A percentile compares a stretch with the other conserved stretches of the same genome.
phyloP scores from a whole-genome alignment of 441 rosid species.

The Eutrema salsugineum region DNA sequence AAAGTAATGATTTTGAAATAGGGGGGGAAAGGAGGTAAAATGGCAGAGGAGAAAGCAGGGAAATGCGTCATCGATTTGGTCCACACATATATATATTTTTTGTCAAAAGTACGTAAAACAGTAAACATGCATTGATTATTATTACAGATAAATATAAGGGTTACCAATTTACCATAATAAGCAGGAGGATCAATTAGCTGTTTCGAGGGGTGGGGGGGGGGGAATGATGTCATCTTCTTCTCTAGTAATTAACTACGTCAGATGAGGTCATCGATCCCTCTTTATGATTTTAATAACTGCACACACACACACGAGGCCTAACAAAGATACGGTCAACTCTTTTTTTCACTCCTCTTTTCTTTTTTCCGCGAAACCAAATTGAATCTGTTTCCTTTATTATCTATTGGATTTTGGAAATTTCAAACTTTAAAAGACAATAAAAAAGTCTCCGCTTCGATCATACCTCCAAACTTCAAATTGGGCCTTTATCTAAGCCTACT shows the following conservation, averaged over 20 bases:
- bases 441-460: background rate
- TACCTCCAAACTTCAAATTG: background rate
- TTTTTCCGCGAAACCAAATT: background rate
- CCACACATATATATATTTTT: background rate
- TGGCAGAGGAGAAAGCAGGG: slow-evolving; percentile 6
- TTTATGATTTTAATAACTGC: background rate
- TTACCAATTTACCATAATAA: slow-evolving; percentile 26
- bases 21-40: background rate
- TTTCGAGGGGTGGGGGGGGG: no score
- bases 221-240: slow-evolving; percentile 8
- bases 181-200: slow-evolving; percentile 6
- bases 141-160: no score
- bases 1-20: background rate
- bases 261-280: slow-evolving; percentile 6
- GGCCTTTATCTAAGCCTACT: background rate
- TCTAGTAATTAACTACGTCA: slow-evolving; percentile 17
- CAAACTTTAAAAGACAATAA: no score
- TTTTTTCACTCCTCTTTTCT: background rate
- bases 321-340: slow-evolving; percentile 3
- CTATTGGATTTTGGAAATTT: background rate
- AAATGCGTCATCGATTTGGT: slow-evolving; percentile 6
- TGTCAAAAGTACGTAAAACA: background rate
- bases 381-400: no score
- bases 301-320: slow-evolving; percentile 4
- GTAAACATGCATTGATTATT: background rate